Evolutionary conservation across 495 filamentous ascomycete genomes (phyloP).

Genomic region (Penicillium angulare): DNA sequence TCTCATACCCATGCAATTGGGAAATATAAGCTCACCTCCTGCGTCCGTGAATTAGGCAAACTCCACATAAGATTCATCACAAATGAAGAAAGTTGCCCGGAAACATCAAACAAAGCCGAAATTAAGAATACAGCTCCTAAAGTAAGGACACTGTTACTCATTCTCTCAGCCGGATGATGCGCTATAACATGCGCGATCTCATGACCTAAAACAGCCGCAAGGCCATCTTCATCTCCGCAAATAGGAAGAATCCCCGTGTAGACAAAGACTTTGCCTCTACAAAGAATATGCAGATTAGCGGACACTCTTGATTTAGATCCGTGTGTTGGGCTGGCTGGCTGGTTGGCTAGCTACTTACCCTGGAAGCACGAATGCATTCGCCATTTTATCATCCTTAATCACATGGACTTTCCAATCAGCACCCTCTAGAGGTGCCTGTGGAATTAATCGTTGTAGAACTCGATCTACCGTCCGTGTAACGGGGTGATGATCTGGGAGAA

Average conservation of each 20-base stretch:
- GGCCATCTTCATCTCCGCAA: conserved; percentile 66
- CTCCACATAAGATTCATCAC: conserved; percentile 62
- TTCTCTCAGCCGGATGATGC: conserved; percentile 71
- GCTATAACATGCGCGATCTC: conserved; percentile 94
- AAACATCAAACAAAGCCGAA: conserved; percentile 49
- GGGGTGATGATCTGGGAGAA: conserved; percentile 55
- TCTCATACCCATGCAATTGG: neutral
- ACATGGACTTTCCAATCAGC: conserved; percentile 82
- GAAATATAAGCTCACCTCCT: conserved; percentile 48
- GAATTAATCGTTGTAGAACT: conserved; percentile 72
- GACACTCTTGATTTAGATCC: neutral
- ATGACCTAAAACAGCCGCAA: conserved; percentile 85
- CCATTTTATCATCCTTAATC: conserved; percentile 61
- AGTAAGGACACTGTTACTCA: conserved; percentile 62
- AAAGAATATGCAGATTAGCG: conserved; percentile 4
- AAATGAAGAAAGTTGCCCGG: conserved; percentile 37
- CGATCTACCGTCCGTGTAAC: conserved; percentile 55
- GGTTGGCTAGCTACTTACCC: conserved; percentile 48
- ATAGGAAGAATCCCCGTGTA: conserved; percentile 79
- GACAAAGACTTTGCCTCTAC: conserved; percentile 86
- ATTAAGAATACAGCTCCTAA: conserved; percentile 53
- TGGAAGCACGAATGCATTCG: conserved; percentile 89
- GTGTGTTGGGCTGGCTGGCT: too few species aligned
- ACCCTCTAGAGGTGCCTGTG: conserved; percentile 59
- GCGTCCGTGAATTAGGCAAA: conserved; percentile 67